phyloP scores from a whole-genome alignment of 495 filamentous ascomycete species.

The Oleoguttula mirabilis region DNA sequence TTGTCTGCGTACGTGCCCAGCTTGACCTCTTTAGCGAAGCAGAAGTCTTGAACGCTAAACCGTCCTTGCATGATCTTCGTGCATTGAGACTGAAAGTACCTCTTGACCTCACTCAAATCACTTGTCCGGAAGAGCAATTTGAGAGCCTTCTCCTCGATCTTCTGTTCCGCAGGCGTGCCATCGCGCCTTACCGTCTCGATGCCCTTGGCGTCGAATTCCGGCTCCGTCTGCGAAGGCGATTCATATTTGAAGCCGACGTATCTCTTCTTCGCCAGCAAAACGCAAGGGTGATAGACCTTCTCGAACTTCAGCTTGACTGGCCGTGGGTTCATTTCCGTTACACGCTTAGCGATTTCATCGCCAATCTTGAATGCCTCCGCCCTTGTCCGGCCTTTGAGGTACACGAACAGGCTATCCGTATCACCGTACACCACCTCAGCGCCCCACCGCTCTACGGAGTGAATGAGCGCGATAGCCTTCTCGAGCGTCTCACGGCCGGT shows the following conservation, averaged over 20 bases:
- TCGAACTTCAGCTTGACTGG: conserved; percentile 96
- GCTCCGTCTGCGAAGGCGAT: conserved; percentile 57
- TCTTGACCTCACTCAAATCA: conserved; percentile 81
- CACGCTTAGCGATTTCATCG: conserved; percentile 75
- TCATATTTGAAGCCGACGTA: conserved; percentile 99
- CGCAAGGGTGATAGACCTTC: conserved; percentile 92
- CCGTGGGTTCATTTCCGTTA: conserved; percentile 82
- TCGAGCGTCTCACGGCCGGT: conserved; percentile 89
- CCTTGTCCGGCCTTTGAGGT: conserved; percentile 73
- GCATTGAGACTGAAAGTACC: conserved; percentile 84
- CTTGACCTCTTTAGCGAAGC: conserved; percentile 83
- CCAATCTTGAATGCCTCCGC: conserved; percentile 88
- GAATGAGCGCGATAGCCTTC: conserved; percentile 84
- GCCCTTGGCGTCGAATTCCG: conserved; percentile 94
- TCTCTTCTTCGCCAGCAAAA: conserved; percentile 90
- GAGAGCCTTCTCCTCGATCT: conserved; percentile 90
- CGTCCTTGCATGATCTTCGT: conserved; percentile 81
- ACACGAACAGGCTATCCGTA: conserved; percentile 91
- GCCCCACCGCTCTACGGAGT: conserved; percentile 73
- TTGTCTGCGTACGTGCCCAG: conserved; percentile 80
- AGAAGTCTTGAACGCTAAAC: conserved; percentile 89
- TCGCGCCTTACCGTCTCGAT: conserved; percentile 94
- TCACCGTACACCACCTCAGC: conserved; percentile 98
- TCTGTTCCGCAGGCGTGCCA: conserved; percentile 90
- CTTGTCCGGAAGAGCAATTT: conserved; percentile 79